A percentile compares a stretch with the other conserved stretches of the same genome.
Conservation (phyloP, 2,329 filamentous ascomycete genomes). For the Aureobasidium sp. region DNA sequence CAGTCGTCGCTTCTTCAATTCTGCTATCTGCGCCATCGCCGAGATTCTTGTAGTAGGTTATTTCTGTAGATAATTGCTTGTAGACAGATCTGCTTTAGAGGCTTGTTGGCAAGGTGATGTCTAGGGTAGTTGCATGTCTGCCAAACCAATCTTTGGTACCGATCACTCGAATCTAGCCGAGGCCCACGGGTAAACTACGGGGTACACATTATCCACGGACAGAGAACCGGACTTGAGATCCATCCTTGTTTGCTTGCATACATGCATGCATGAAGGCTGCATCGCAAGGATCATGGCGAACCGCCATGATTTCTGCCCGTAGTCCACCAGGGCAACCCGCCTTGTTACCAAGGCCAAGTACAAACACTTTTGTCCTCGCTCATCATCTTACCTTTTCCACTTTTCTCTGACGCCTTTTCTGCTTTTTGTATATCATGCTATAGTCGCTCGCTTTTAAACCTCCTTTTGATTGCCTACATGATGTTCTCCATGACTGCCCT, state of each 20-base stretch:
- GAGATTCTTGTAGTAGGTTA: background rate
- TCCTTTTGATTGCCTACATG: no score
- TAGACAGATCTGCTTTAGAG: background rate
- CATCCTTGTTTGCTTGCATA: slow-evolving; percentile 1
- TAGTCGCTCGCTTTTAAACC: background rate
- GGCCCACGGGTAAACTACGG: slow-evolving; percentile 5
- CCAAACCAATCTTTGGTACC: background rate
- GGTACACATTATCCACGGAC: background rate
- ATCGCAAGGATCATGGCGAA: background rate
- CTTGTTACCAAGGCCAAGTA: background rate
- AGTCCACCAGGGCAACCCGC: background rate
- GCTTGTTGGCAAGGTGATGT: slow-evolving; percentile 4
- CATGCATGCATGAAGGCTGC: slow-evolving; percentile 10
- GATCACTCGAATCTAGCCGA: background rate
- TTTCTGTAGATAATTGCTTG: background rate
- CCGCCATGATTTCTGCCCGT: background rate
- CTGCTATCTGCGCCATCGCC: slow-evolving; percentile 14
- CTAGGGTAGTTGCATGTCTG: background rate
- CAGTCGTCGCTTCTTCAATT: slow-evolving; percentile 52
- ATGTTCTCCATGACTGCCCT: no score
- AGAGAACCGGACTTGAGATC: background rate
- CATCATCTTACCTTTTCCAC: background rate
- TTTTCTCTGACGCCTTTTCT: background rate
- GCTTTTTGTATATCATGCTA: background rate
- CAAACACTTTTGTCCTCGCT: background rate